Evolutionary conservation across 2,329 filamentous ascomycete genomes (phyloP), one percentile per base, ranked within the genome.

Genomic region (Exophiala sp.): DNA sequence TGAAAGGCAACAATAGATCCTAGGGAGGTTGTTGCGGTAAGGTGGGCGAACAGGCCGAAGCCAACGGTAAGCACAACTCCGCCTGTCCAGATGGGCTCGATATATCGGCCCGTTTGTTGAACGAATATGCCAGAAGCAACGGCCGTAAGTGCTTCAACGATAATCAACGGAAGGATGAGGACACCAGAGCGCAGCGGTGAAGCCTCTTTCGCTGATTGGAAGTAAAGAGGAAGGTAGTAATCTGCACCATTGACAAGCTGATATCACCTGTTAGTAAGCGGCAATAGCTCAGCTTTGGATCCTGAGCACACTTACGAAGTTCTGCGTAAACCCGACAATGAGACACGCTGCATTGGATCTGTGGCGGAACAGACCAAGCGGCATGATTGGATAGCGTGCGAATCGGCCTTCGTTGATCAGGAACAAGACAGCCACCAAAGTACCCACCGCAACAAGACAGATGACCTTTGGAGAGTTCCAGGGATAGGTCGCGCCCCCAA

Each of bases 361-460:
- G 42, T 81, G 76, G 34, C 74, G 75, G 73, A 95, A 94, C 10
- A 95, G 74, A 0, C 79, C 76, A 5, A 87, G 71, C 0, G 89
- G 90, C 68, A 94, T 89, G 53, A 95, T 76, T 1, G 91, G 91
- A 60, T 87, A 90, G 50, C 78, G 81, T 44, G 90, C 87, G 18
- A 88, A 64, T 63, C 83, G 84, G 74, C 80, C 82, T 71, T 96
- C 90, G 62, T 86, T 83, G 14, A 89, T 38, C 59, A 85, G 71
- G 69, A 95, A 95, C 34, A 91, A 58, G 10, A 58, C 78, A 49
- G 86, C 76, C 6, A 78, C 76, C 18, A 87, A 52, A 20, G 81
- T 65, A 14, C 89, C 89, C 61, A 91, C 89, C 43, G 91, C 72
- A 59, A 95, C 77, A 20, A 95, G 77, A 64, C 87, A 91, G 63